Conservation (phyloP, 352 stramenopile species). For the Phytophthora brassicae region DNA sequence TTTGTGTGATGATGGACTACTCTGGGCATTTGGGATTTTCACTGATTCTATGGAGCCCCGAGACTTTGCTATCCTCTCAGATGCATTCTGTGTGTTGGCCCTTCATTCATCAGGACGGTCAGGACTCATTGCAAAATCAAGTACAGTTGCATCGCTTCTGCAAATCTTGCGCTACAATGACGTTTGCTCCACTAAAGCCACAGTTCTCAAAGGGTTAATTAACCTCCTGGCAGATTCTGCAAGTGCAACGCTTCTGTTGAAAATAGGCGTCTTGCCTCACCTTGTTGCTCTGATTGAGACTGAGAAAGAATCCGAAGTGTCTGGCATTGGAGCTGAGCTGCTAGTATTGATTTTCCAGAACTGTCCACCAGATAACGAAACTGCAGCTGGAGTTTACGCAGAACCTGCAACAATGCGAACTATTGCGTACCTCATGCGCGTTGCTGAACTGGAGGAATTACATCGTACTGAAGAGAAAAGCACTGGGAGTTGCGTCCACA, state of each 20-base stretch:
- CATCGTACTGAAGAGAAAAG: constrained; percentile 21
- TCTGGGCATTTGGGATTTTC: constrained; percentile 73
- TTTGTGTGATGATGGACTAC: constrained; percentile 67
- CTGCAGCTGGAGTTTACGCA: constrained; percentile 20
- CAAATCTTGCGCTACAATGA: constrained; percentile 34
- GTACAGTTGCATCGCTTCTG: constrained; percentile 46
- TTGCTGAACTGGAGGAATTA: constrained; percentile 30
- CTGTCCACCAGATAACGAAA: constrained; percentile 17
- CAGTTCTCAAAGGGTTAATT: constrained; percentile 48
- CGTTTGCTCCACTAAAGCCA: constrained; percentile 36
- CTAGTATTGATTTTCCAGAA: constrained; percentile 36
- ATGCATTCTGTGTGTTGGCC: constrained; percentile 65
- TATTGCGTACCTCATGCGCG: constrained; percentile 30
- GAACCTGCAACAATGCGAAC: constrained; percentile 17
- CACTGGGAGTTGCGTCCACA: constrained; percentile 33
- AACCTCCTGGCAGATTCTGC: constrained; percentile 52
- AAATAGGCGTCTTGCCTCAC: constrained; percentile 30
- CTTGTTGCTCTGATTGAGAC: constrained; percentile 24
- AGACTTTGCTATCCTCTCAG: constrained; percentile 64
- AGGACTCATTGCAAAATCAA: constrained; percentile 50
- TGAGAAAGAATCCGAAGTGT: constrained; percentile 17
- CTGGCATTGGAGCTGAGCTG: constrained; percentile 23
- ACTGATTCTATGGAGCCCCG: constrained; percentile 49
- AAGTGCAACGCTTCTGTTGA: constrained; percentile 27
- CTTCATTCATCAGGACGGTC: constrained; percentile 52